A percentile compares a stretch with the other conserved stretches of the same genome.
These are phyloP conservation scores for Scheffersomyces stambukii DNA, from an alignment of 1,139 yeast genomes.

Conservation along the genomic window DNA sequence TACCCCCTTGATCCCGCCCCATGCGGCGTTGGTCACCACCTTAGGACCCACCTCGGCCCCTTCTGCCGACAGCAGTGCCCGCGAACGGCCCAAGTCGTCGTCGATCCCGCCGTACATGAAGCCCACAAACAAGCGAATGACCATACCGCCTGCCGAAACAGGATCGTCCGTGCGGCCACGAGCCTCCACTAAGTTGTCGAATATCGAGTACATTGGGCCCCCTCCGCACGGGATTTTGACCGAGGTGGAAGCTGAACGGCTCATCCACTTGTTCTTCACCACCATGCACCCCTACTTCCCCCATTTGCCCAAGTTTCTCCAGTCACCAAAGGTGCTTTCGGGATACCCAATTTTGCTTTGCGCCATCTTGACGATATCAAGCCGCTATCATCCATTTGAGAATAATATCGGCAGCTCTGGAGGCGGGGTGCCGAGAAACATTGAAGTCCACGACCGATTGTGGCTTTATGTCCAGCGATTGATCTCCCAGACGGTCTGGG, in stretches of 20 bases:
- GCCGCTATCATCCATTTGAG: constrained; percentile 65
- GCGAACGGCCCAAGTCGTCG: constrained; percentile 1
- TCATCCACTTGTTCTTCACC: constrained; percentile 64
- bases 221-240: constrained; percentile 54
- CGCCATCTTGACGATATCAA: constrained; percentile 73
- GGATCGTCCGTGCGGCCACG: constrained; percentile 47
- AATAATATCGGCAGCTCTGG: constrained; percentile 24
- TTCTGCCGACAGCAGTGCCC: not conserved
- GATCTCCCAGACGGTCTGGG: constrained; percentile 89
- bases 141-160: constrained; percentile 39
- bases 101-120: constrained; percentile 13
- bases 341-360: constrained; percentile 79
- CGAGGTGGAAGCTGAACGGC: constrained; percentile 60
- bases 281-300: constrained; percentile 91
- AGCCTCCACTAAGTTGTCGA: constrained; percentile 49
- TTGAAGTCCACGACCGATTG: constrained; percentile 68
- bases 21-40: not conserved
- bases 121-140: constrained; percentile 13
- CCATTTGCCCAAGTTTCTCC: constrained; percentile 71
- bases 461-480: constrained; percentile 83
- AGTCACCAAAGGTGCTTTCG: constrained; percentile 60
- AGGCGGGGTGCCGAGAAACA: constrained; percentile 40
- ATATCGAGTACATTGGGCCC: constrained; percentile 60
- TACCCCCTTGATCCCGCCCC: not conserved
- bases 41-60: not conserved